These are phyloP conservation scores for Coniosporium apollinis DNA, from an alignment of 495 filamentous ascomycete species.

Conservation along the genomic window DNA sequence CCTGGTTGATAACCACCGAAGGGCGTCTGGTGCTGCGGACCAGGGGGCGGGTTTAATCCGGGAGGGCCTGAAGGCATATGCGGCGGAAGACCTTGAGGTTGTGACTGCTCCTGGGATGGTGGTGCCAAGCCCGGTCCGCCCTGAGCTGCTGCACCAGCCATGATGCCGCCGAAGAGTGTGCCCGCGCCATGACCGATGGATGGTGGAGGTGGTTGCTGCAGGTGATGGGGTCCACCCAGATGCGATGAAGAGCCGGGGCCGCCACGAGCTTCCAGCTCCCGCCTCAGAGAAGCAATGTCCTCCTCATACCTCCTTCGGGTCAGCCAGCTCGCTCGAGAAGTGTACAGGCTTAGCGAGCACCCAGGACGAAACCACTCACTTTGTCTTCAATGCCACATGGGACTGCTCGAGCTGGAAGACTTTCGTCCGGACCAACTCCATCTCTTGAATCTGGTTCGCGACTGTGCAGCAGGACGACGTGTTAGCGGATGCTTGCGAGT, in stretches of 20 bases:
- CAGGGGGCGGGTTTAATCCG: constrained; percentile 21
- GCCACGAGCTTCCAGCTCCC: constrained; percentile 77
- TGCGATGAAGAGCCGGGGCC: constrained; percentile 49
- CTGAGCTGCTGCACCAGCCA: constrained; percentile 77
- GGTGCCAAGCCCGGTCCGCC: constrained; percentile 74
- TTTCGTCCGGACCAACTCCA: constrained; percentile 80
- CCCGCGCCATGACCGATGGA: constrained; percentile 80
- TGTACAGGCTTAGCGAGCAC: not conserved
- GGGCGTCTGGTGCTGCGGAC: constrained; percentile 19
- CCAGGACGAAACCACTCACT: constrained; percentile 40
- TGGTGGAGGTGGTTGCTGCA: constrained; percentile 68
- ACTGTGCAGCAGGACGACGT: constrained; percentile 46
- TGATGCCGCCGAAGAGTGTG: constrained; percentile 88
- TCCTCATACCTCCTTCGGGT: constrained; percentile 64
- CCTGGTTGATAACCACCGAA: constrained; percentile 40
- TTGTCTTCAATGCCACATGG: constrained; percentile 71
- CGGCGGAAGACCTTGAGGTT: constrained; percentile 26
- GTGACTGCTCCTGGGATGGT: constrained; percentile 50
- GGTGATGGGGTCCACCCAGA: constrained; percentile 48
- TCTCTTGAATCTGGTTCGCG: constrained; percentile 71
- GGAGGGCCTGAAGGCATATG: constrained; percentile 23
- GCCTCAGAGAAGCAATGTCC: constrained; percentile 66
- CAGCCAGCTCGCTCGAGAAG: not conserved
- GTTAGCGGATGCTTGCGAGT: too few relatives aligned
- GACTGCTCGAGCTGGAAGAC: constrained; percentile 80